phyloP scores from a whole-genome alignment of 139 green algal genomes.

The Edaphochlamys debaryana region DNA sequence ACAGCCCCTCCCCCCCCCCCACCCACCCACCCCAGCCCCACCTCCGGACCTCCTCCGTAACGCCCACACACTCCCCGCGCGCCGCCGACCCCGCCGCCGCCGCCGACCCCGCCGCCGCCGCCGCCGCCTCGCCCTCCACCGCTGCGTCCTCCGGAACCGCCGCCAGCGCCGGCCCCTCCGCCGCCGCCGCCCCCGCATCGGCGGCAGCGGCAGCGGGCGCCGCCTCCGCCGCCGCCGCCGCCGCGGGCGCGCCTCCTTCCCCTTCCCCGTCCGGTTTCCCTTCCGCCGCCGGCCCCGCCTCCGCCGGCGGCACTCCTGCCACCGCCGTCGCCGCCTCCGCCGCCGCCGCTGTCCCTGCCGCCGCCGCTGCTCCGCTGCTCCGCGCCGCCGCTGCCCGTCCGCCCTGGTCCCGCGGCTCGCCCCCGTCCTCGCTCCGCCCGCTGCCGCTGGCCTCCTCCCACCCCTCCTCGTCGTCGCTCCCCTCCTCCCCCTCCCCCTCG shows the following conservation, averaged over 20 bases:
- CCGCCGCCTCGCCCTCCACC: not conserved
- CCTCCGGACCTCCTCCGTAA: too few species aligned
- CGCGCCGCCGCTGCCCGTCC: not conserved
- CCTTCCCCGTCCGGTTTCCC: conserved; percentile 42
- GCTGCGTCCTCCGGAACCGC: too few species aligned
- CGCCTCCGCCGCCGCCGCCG: not conserved
- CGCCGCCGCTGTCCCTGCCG: not conserved
- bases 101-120: too few species aligned
- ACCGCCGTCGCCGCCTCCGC: not conserved
- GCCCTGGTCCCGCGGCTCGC: not conserved
- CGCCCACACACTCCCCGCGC: too few species aligned
- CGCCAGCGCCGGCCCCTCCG: too few species aligned
- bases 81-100: too few species aligned
- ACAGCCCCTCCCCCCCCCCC: too few species aligned
- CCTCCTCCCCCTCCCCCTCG: conserved; percentile 50
- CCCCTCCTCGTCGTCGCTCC: not conserved
- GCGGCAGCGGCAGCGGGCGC: not conserved
- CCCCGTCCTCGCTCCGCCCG: not conserved
- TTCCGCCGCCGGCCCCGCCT: too few species aligned
- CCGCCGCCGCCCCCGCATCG: not conserved
- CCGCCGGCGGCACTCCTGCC: not conserved
- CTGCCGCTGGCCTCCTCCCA: not conserved
- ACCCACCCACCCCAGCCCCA: too few species aligned
- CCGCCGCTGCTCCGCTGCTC: not conserved
- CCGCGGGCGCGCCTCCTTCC: too few species aligned